Conservation (phyloP, 176 grass and related monocot genomes). For the Phoenix roebelenii region DNA sequence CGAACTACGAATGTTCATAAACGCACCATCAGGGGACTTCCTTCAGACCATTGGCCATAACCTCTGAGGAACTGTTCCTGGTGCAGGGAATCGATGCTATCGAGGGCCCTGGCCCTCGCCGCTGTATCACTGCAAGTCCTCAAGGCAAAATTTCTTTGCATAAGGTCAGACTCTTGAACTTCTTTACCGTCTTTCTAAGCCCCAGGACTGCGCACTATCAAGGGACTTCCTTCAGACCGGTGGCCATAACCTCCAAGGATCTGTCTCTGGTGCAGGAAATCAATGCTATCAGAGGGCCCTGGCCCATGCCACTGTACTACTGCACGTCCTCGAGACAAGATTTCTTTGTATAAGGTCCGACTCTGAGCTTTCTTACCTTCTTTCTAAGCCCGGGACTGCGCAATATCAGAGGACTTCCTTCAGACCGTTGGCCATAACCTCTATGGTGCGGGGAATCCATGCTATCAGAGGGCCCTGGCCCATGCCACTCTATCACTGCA, state of each 20-base stretch:
- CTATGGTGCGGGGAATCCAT: background rate
- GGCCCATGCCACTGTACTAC: too few relatives aligned
- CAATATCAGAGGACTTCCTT: background rate
- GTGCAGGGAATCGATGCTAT: background rate
- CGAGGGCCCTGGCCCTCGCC: too few relatives aligned
- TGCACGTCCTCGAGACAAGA: too few relatives aligned
- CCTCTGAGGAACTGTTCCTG: background rate
- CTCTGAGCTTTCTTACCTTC: too few relatives aligned
- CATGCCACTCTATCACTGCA: too few relatives aligned
- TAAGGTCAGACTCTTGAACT: too few relatives aligned
- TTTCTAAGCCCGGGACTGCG: background rate
- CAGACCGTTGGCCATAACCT: background rate
- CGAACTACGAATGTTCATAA: background rate
- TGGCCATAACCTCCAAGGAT: background rate
- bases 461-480: too few relatives aligned
- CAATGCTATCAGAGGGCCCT: too few relatives aligned
- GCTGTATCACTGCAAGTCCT: too few relatives aligned
- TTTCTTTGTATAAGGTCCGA: too few relatives aligned
- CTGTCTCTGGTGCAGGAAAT: background rate
- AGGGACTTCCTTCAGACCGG: background rate
- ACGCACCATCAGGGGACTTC: background rate
- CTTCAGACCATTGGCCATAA: slow-evolving; percentile 1
- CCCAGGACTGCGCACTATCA: background rate
- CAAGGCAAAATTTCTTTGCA: too few relatives aligned
- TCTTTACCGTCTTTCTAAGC: too few relatives aligned